phyloP scores from a whole-genome alignment of 495 filamentous ascomycete species.

The Friedmanniomyces simplex region DNA sequence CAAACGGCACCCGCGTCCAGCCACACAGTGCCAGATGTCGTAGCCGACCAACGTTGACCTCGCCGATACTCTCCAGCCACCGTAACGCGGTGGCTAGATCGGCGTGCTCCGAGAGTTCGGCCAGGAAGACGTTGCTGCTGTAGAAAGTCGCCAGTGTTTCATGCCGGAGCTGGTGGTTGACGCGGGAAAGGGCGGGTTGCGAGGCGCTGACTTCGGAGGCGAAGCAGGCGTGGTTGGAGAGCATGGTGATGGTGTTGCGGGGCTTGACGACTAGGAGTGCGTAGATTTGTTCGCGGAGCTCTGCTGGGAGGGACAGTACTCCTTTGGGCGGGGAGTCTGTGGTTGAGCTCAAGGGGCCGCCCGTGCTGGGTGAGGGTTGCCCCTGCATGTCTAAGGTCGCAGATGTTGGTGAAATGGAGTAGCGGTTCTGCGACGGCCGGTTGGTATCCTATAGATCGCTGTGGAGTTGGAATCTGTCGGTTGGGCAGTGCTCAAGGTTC shows the following conservation, averaged over 20 bases:
- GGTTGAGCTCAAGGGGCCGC: no score
- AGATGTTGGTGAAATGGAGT: no score
- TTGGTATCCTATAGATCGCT: no score
- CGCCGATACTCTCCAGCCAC: conserved; percentile 5
- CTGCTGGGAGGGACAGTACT: conserved; percentile 5
- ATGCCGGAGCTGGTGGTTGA: conserved; percentile 5
- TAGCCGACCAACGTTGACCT: conserved; percentile 1
- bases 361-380: no score
- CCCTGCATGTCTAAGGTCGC: no score
- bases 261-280: conserved; percentile 1
- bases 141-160: conserved; percentile 14
- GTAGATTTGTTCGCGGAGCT: conserved; percentile 14
- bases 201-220: conserved; percentile 1
- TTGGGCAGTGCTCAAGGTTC: no score
- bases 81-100: neutral
- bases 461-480: no score
- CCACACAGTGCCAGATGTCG: conserved; percentile 1
- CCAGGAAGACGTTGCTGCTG: conserved; percentile 8
- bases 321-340: neutral
- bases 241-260: conserved; percentile 9
- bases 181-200: conserved; percentile 7
- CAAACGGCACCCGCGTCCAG: conserved; percentile 3
- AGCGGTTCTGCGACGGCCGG: no score
- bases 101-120: neutral
- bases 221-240: conserved; percentile 1